A percentile compares a stretch with the other conserved stretches of the same genome.
Evolutionary conservation across 345 rosid genomes (phyloP).

Genomic region (Eucalyptus pauciflora): DNA sequence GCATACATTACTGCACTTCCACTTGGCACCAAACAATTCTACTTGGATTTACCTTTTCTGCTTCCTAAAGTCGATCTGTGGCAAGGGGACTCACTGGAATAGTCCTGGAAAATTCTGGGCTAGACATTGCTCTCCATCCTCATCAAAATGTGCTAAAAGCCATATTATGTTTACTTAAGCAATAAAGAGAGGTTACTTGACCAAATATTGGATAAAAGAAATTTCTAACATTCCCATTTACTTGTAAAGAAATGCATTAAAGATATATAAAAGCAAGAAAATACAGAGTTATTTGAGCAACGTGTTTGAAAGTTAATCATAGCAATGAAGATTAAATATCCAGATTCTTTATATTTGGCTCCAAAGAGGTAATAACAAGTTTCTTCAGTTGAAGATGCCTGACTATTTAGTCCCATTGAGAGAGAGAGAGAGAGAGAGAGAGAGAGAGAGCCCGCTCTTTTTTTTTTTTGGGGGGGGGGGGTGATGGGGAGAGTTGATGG

Average conservation of each 20-base stretch:
- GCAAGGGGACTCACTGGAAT: background rate
- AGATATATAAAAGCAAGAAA: background rate
- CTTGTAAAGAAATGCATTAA: background rate
- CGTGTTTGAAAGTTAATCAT: background rate
- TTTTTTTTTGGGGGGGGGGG: rapidly evolving
- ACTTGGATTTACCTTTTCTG: background rate
- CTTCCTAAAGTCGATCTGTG: background rate
- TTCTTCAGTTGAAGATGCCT: background rate
- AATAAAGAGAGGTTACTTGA: background rate
- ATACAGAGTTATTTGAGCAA: background rate
- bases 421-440: background rate
- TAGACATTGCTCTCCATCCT: slow-evolving; percentile 10
- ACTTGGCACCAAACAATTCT: background rate
- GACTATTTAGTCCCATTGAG: background rate
- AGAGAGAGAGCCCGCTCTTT: too few species aligned
- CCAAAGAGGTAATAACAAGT: background rate
- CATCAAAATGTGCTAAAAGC: background rate
- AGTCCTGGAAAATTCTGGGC: slow-evolving; percentile 3
- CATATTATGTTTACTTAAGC: background rate
- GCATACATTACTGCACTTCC: background rate
- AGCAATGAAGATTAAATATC: background rate
- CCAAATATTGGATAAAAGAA: background rate
- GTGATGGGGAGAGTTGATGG: background rate
- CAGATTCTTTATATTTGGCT: background rate
- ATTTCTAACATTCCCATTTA: background rate